Evolutionary conservation across 495 filamentous ascomycete genomes (phyloP).

Genomic region (Pyronema omphalodes): DNA sequence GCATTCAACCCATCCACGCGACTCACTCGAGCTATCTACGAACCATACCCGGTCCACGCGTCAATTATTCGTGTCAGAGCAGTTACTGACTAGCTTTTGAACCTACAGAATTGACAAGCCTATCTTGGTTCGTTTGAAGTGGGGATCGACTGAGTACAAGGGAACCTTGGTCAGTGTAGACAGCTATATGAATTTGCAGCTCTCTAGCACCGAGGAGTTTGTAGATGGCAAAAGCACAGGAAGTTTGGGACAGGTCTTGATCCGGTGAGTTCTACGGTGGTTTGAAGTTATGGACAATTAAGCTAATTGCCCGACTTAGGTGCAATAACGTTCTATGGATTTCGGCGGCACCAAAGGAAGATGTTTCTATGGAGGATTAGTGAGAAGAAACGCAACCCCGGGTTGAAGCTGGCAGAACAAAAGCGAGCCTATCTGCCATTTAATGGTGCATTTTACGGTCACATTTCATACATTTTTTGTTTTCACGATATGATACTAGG

Average conservation of each 20-base stretch:
- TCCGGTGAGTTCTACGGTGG: constrained; percentile 40
- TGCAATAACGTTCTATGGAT: constrained; percentile 97
- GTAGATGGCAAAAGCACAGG: constrained; percentile 76
- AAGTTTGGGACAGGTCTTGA: constrained; percentile 72
- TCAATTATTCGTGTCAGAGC: not conserved
- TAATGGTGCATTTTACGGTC: too few relatives aligned
- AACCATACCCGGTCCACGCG: not conserved
- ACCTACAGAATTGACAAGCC: constrained; percentile 59
- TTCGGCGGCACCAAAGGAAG: constrained; percentile 25
- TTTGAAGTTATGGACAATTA: not conserved
- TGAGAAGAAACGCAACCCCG: not conserved
- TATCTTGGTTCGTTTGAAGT: constrained; percentile 84
- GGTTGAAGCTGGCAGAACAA: too few relatives aligned
- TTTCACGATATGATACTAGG: too few relatives aligned
- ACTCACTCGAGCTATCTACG: too few relatives aligned
- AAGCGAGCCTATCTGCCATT: too few relatives aligned
- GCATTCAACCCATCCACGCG: too few relatives aligned
- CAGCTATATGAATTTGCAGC: constrained; percentile 96
- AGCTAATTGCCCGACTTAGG: constrained; percentile 29
- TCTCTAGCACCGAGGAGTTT: constrained; percentile 75
- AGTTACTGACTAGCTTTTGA: constrained; percentile 1
- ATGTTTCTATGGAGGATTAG: constrained; percentile 34
- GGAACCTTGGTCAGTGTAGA: constrained; percentile 81
- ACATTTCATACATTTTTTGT: too few relatives aligned
- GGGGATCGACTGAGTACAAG: constrained; percentile 93